Percentiles rank a stretch among this genome's conserved stretches.
Conservation (phyloP, 2,329 filamentous ascomycete genomes). For the Penicillium sp. region DNA sequence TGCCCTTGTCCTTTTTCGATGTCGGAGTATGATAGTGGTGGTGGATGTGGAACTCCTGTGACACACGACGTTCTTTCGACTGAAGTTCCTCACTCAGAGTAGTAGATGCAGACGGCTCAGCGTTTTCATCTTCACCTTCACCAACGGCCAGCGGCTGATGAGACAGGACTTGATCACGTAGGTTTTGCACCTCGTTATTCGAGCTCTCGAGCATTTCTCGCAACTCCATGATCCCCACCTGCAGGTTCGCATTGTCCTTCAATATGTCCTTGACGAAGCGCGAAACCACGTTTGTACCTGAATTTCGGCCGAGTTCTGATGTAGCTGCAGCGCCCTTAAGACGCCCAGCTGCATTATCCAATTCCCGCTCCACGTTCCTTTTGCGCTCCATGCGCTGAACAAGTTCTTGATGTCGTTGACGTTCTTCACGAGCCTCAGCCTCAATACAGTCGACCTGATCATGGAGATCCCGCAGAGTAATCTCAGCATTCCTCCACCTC, state of each 20-base stretch:
- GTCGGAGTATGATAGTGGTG: constrained; percentile 81
- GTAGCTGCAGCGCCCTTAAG: constrained; percentile 75
- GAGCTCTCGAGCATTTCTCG: constrained; percentile 85
- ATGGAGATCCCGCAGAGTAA: constrained; percentile 70
- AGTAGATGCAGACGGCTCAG: constrained; percentile 37
- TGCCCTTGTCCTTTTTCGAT: constrained; percentile 53
- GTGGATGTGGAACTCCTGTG: constrained; percentile 83
- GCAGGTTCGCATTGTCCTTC: constrained; percentile 89
- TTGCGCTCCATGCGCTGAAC: constrained; percentile 78
- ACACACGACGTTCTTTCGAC: constrained; percentile 47
- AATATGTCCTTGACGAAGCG: constrained; percentile 95
- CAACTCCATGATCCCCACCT: constrained; percentile 85
- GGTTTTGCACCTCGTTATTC: constrained; percentile 84
- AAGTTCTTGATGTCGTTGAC: constrained; percentile 74
- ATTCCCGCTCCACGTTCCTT: constrained; percentile 73
- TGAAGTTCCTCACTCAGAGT: constrained; percentile 70
- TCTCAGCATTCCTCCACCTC: constrained; percentile 81
- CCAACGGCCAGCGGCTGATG: constrained; percentile 62
- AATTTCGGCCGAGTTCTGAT: constrained; percentile 58
- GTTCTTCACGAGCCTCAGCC: constrained; percentile 72
- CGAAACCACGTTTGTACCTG: constrained; percentile 71
- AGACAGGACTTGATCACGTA: constrained; percentile 74
- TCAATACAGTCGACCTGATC: constrained; percentile 88
- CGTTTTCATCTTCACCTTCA: constrained; percentile 22
- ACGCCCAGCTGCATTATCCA: constrained; percentile 72